phyloP scores from a whole-genome alignment of 257 asterid species.

The Henckelia pumila region DNA sequence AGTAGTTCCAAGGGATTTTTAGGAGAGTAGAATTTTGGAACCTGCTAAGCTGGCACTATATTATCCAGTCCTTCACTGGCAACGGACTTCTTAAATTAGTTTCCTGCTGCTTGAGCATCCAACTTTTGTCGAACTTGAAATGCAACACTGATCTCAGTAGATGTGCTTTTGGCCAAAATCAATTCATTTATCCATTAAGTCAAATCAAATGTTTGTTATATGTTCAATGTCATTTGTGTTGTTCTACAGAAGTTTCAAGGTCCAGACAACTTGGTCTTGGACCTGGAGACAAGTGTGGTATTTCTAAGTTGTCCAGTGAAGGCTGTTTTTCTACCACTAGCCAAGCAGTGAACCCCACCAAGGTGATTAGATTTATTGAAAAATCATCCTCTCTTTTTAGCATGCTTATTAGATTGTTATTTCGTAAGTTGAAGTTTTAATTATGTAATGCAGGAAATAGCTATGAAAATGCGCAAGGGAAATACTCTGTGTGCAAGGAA shows the following conservation, averaged over 20 bases:
- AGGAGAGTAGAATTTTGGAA: too few species aligned
- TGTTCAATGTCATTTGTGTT: constrained; percentile 13
- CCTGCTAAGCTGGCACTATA: background rate
- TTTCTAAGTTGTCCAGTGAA: constrained; percentile 35
- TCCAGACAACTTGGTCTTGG: constrained; percentile 31
- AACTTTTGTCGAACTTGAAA: background rate
- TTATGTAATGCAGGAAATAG: constrained; percentile 44
- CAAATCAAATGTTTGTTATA: background rate
- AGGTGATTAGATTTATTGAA: constrained; percentile 29
- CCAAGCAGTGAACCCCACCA: constrained; percentile 35
- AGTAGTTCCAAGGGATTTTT: background rate
- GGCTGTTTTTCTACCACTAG: constrained; percentile 32
- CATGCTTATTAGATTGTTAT: constrained; percentile 22
- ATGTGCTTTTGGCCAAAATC: background rate
- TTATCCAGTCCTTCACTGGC: background rate
- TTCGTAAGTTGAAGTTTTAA: constrained; percentile 22
- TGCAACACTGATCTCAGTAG: background rate
- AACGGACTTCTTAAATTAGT: background rate
- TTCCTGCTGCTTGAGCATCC: background rate
- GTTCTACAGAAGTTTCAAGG: constrained; percentile 41
- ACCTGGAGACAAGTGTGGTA: constrained; percentile 33
- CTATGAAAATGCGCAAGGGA: constrained; percentile 36
- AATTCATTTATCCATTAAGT: background rate
- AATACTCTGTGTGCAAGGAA: constrained; percentile 38
- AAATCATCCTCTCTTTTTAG: constrained; percentile 10